Percentiles rank a stretch among this genome's conserved stretches.
phyloP scores from a whole-genome alignment of 176 grass and related monocot species.

The Zoysia japonica region DNA sequence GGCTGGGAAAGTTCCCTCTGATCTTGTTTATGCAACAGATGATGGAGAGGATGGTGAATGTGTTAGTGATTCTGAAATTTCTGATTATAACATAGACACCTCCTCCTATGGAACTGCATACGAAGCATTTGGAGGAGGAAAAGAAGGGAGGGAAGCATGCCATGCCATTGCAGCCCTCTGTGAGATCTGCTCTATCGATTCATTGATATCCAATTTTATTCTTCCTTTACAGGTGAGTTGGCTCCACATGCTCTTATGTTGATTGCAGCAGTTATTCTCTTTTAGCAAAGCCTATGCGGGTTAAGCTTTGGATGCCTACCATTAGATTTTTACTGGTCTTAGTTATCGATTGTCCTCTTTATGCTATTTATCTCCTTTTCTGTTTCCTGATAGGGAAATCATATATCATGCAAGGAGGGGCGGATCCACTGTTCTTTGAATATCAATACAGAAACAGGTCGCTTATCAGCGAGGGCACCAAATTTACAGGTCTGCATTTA shows the following conservation, averaged over 20 bases:
- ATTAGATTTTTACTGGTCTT: background rate
- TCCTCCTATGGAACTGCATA: constrained; percentile 79
- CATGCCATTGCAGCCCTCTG: constrained; percentile 87
- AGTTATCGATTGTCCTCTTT: constrained; percentile 24
- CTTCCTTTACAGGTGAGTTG: constrained; percentile 84
- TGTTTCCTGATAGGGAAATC: constrained; percentile 56
- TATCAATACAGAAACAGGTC: constrained; percentile 98
- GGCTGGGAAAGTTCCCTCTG: constrained; percentile 65
- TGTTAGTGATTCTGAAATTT: constrained; percentile 43
- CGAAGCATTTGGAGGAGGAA: constrained; percentile 82
- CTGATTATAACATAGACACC: constrained; percentile 24
- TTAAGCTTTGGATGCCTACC: constrained; percentile 28
- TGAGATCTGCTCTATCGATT: constrained; percentile 89
- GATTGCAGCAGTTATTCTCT: constrained; percentile 6
- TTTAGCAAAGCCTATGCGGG: background rate
- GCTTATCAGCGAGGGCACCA: constrained; percentile 86
- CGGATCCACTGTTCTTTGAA: constrained; percentile 92
- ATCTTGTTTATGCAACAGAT: constrained; percentile 52
- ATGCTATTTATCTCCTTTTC: constrained; percentile 30
- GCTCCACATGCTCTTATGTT: constrained; percentile 3
- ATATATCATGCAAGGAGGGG: constrained; percentile 81
- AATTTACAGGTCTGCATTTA: constrained; percentile 79
- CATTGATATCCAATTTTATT: constrained; percentile 92
- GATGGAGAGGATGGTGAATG: constrained; percentile 44
- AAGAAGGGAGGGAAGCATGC: constrained; percentile 82